Conservation (phyloP, 2,329 filamentous ascomycete genomes). For the Botrytis paeoniae region DNA sequence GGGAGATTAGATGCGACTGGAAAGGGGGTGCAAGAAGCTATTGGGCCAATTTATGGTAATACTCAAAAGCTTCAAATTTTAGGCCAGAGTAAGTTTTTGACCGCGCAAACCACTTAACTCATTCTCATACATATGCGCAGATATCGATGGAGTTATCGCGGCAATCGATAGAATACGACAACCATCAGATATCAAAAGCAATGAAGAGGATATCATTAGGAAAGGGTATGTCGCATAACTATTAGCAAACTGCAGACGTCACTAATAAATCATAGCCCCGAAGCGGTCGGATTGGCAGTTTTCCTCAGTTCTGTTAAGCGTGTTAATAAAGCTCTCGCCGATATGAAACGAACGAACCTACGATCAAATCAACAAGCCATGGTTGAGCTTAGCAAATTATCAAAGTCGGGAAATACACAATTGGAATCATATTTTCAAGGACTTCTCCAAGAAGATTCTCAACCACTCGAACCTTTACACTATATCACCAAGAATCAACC, state of each 20-base stretch:
- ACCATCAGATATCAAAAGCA: slow-evolving; percentile 87
- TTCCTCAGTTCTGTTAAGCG: slow-evolving; percentile 90
- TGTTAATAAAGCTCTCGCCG: slow-evolving; percentile 75
- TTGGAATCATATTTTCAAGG: slow-evolving; percentile 82
- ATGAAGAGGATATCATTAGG: slow-evolving; percentile 88
- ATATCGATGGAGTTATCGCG: slow-evolving; percentile 80
- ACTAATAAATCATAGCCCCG: slow-evolving; percentile 52
- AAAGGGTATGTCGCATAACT: slow-evolving; percentile 51
- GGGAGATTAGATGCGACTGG: slow-evolving; percentile 81
- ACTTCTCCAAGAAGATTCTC: slow-evolving; percentile 73
- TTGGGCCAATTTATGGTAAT: slow-evolving; percentile 88
- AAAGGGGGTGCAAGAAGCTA: slow-evolving; percentile 86
- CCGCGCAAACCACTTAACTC: background rate
- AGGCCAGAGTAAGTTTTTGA: slow-evolving; percentile 61
- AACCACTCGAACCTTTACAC: slow-evolving; percentile 82
- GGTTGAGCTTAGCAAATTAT: slow-evolving; percentile 70
- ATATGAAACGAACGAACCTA: slow-evolving; percentile 87
- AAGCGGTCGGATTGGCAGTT: slow-evolving; percentile 74
- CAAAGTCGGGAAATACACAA: slow-evolving; percentile 76
- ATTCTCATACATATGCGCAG: slow-evolving; percentile 41
- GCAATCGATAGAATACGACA: slow-evolving; percentile 87
- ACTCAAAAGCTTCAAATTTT: slow-evolving; percentile 86
- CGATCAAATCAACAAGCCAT: slow-evolving; percentile 89
- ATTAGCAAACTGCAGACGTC: background rate
- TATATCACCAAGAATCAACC: slow-evolving; percentile 85